A percentile compares a stretch with the other conserved stretches of the same genome.
phyloP scores from a whole-genome alignment of 148 eudicot species.

The Camellia granthamiana region DNA sequence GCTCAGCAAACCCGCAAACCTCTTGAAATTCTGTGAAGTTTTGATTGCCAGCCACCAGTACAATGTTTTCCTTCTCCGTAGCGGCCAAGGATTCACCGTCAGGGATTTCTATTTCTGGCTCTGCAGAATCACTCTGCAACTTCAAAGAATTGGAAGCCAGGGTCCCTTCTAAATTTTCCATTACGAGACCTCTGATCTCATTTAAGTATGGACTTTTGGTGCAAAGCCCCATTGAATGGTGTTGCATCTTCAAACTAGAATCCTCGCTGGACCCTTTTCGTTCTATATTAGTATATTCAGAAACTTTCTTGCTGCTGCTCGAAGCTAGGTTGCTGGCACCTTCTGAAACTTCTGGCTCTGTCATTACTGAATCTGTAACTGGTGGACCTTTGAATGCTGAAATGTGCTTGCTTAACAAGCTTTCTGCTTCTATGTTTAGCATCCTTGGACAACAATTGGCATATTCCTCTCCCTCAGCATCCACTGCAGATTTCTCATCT shows the following conservation, averaged over 20 bases:
- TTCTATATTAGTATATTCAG: neutral
- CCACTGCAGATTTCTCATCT: conserved; percentile 3
- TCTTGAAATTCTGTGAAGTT: neutral
- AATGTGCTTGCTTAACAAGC: neutral
- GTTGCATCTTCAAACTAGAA: conserved; percentile 14
- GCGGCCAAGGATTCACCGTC: neutral
- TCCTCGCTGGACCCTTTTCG: neutral
- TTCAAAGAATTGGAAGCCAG: conserved; percentile 8
- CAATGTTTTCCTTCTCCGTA: neutral
- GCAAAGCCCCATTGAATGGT: neutral
- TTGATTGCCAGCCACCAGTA: neutral
- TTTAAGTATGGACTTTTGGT: neutral
- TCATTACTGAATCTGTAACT: neutral
- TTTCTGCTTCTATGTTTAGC: neutral
- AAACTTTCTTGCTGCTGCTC: neutral
- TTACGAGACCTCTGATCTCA: conserved; percentile 1
- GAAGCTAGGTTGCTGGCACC: neutral
- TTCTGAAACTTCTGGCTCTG: neutral
- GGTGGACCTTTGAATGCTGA: neutral
- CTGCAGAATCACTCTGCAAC: conserved; percentile 2
- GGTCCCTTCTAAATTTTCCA: conserved; percentile 6
- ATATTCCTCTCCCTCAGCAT: neutral
- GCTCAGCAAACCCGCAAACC: neutral
- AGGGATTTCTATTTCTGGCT: neutral
- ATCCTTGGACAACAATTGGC: neutral